Base-by-base conservation (phyloP, 108 stramenopile species). In the Cyclotella baltica region DNA sequence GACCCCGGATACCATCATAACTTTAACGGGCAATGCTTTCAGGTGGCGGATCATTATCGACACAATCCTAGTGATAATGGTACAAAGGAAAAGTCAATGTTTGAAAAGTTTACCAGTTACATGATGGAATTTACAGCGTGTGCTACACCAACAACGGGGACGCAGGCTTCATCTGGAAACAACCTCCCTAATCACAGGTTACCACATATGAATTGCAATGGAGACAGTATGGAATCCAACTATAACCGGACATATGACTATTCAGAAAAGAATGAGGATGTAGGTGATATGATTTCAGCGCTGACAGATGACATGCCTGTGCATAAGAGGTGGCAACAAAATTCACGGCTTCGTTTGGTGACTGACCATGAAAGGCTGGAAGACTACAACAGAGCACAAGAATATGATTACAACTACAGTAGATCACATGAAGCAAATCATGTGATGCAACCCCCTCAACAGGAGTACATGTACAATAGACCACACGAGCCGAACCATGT, bases 1-100 rank as follows among this genome's bases (percentile, higher is more conserved):
- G 48, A 51, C 23, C 67, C 67, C 1, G 48, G 48, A n/a, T 38
- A 52, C 33, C 67, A 67, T 29, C 67, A 67, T 33, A 51, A 67
- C 25, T 64, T 43, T 31, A 67, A 31, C 29, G 67, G 67, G 3
- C 28, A 51, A 51, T 15, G 48, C 51, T 38, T 51, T 19, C 50
- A 51, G 13, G 11, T 33, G 33, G 50, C 19, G 18, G 31, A 33
- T 10, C 8, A 34, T 27, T 34, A 31, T 10, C 67, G n/a, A 27
- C 40, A 25, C 6, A 33, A 4, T 13, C 61, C 31, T 19, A 36
- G 35, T 46, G 27, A 47, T 29, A n/a, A 27, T 11, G 25, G 3
- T 43, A 38, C 4, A 19, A 16, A 47, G 20, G 38, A 65, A 47
- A 65, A 22, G 47, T 47, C 64, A 1, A 15, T 47, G 40, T 65